phyloP scores from a whole-genome alignment of 2,329 filamentous ascomycete genomes.

The Colletotrichum sp. region DNA sequence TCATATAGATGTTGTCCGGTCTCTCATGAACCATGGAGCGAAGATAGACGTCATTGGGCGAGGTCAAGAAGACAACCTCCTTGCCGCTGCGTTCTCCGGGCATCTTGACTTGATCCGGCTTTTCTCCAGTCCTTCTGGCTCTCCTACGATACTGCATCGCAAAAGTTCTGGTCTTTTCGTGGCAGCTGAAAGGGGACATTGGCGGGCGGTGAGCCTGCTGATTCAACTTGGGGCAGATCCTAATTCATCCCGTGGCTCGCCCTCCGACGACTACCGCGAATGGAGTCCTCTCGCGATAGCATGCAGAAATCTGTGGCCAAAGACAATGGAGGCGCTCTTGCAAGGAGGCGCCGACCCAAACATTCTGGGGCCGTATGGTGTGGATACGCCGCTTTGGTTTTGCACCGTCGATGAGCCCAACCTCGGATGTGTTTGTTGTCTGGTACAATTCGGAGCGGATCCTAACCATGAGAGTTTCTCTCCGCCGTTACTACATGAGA shows the following conservation, averaged over 20 bases:
- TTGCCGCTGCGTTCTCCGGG: background rate
- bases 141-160: accelerated
- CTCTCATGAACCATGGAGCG: background rate
- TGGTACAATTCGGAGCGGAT: background rate
- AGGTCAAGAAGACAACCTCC: background rate
- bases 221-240: background rate
- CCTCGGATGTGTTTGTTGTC: background rate
- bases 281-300: background rate
- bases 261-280: background rate
- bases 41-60: background rate
- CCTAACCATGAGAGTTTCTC: background rate
- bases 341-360: background rate
- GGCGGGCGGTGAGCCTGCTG: background rate
- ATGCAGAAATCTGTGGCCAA: background rate
- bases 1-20: background rate
- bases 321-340: background rate
- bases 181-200: background rate
- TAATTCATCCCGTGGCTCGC: background rate
- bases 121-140: accelerated
- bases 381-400: background rate
- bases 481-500: background rate
- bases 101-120: background rate
- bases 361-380: background rate
- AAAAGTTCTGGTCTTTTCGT: background rate
- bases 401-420: background rate